Base-by-base conservation (phyloP, 129 eudicot genomes). In the Tagetes patula region DNA sequence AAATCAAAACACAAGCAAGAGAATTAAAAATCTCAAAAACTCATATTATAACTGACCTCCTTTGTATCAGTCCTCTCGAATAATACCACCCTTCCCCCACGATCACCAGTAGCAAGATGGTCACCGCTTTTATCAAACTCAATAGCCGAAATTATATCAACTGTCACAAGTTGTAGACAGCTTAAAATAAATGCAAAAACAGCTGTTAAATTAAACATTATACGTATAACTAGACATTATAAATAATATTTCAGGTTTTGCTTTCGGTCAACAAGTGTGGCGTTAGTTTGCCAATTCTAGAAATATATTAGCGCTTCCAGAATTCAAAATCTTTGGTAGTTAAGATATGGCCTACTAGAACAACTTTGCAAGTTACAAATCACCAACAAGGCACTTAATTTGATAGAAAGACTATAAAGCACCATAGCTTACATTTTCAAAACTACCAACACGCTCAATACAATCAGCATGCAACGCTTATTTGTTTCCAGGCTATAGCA, bases 71-170 rank as follows among this genome's bases (percentile, higher is more conserved):
- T 88, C 83, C 99, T 95, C 79, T 95, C 99, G 70, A 95, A 95
- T 76, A 95, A 88, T 38, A 95, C 99, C 75, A 95, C 99, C 73
- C 99, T 83, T 65, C 99, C 99, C 70, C 99, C 99, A 65, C 97
- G 97, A 59, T 95, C 99, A 83, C 99, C 99, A 65, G 99, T 95
- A 74, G 99, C 99, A 75, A 95, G 97, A 85, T 95, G 99, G 77
- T 95, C 97, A 69, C 99, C 99, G 73, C 91, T 81, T 88, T 86
- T 95, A 87, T 95, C 99, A 77, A 95, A 95, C 89, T 95, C 99
- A 60, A 95, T 91, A n/a, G 97, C 99, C 20, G 99, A 95, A 60
- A 95, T 95, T 63, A 95, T 91, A 80, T 95, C 99, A 75, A 95
- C 96, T 90, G 88, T 84, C 82, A 69, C 69, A 77, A 60, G 56